Base-by-base conservation (phyloP, 352 stramenopile species). In the Phytopythium oedochilum region DNA sequence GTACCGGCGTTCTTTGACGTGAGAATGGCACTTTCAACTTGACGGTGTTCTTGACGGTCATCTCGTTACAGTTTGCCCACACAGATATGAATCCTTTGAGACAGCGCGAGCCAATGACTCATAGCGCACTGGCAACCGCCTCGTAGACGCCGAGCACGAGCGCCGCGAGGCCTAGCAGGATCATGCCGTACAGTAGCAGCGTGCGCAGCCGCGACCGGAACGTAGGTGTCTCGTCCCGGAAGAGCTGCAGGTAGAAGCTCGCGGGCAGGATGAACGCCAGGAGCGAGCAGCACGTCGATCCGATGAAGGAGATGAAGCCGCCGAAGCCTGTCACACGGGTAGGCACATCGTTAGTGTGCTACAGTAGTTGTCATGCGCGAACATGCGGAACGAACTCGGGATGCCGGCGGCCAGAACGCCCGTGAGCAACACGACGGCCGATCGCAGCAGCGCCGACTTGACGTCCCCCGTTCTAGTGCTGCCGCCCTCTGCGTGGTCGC, bases 231-330 rank as follows among this genome's bases (percentile, higher is more conserved):
- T 86, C 75, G 20, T 75, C 66, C 8, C 39, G 55, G 53, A 90
- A 86, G 22, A 96, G 70, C 22, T 72, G 52, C 26, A 96, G 44
- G 64, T 97, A 81, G 72, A 97, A 97, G 32, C 81, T 84, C 42
- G 73, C 76, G 3, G 89, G 89, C 23, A 97, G 65, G 49, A 97
- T 87, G 60, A 97, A 97, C 29, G 84, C 91, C 5, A 97, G 62
- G 28, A 96, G 53, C 3, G 84, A 90, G 59, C 91, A 97, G 60
- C 93, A 96, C 32, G 83, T 95, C 11, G 84, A 87, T 15, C 89
- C 91, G 36, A 97, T 94, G 49, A 97, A 83, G 51, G 77, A 83
- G 46, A 97, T 89, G 75, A 97, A 97, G 31, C 75, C 72, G 57
- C 91, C 91, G 74, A 97, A 97, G 66, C 94, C 86, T 88, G 51